Conservation (phyloP, 805 yeast genomes). For the Candida rishiriensis region DNA sequence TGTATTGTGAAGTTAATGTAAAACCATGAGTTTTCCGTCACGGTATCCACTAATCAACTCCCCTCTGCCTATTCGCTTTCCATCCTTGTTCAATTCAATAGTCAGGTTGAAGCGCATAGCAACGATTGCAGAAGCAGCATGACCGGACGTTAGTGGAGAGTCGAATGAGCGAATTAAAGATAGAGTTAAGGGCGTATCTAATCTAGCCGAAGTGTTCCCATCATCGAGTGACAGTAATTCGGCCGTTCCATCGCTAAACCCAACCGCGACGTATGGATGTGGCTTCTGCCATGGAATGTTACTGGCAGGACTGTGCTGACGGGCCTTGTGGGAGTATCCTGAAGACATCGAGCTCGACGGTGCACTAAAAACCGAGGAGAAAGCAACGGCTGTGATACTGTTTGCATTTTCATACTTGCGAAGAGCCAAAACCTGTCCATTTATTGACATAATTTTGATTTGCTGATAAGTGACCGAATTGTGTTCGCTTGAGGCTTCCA, state of each 20-base stretch:
- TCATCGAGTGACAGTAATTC: slow-evolving; percentile 15
- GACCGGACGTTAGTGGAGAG: not conserved
- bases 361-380: not conserved
- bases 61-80: slow-evolving; percentile 26
- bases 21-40: slow-evolving; percentile 45
- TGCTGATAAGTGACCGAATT: not conserved
- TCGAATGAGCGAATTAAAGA: slow-evolving; percentile 23
- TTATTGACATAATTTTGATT: not conserved
- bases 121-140: slow-evolving; percentile 23
- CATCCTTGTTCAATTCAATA: slow-evolving; percentile 30
- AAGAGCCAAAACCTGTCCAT: not conserved
- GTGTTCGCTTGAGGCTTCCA: slow-evolving; percentile 16
- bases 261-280: slow-evolving; percentile 34
- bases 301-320: not conserved
- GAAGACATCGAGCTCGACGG: not conserved
- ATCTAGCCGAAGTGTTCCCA: not conserved
- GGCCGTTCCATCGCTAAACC: slow-evolving; percentile 27
- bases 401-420: not conserved
- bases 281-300: slow-evolving; percentile 27
- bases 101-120: slow-evolving; percentile 32
- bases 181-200: slow-evolving; percentile 17
- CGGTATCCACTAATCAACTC: slow-evolving; percentile 52
- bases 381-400: not conserved
- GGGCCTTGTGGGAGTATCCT: not conserved
- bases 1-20: slow-evolving; percentile 29